Evolutionary conservation across 2,329 filamentous ascomycete species (phyloP).

Genomic region (Microcyclospora pomicola): DNA sequence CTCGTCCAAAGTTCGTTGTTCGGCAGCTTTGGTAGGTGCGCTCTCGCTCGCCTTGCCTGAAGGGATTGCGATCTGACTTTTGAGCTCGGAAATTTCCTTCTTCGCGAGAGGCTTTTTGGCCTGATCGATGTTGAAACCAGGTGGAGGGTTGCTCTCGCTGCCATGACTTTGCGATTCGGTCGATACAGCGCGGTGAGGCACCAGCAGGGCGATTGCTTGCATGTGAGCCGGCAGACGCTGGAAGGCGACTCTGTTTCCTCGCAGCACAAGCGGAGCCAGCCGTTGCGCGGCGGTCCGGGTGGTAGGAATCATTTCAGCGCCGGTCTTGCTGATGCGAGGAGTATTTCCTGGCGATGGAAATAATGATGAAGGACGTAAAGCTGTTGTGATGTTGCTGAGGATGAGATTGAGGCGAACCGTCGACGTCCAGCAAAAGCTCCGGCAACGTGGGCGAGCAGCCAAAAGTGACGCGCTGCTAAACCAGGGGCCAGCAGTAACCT

Average conservation of each 20-base stretch:
- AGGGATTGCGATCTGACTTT: slow-evolving; percentile 12
- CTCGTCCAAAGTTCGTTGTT: slow-evolving; percentile 43
- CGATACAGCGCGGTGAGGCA: slow-evolving; percentile 38
- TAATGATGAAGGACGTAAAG: too few species aligned
- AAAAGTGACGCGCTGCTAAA: too few species aligned
- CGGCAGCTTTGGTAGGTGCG: slow-evolving; percentile 34
- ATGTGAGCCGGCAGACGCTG: slow-evolving; percentile 36
- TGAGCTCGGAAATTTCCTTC: slow-evolving; percentile 25
- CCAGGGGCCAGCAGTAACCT: too few species aligned
- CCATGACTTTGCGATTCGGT: slow-evolving; percentile 38
- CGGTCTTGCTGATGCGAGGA: too few species aligned
- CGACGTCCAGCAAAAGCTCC: too few species aligned
- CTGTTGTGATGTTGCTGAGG: too few species aligned
- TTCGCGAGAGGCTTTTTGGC: slow-evolving; percentile 70
- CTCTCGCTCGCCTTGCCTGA: slow-evolving; percentile 28
- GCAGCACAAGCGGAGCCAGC: slow-evolving; percentile 34
- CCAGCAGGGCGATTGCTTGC: slow-evolving; percentile 43
- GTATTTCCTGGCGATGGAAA: too few species aligned
- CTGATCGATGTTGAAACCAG: slow-evolving; percentile 79
- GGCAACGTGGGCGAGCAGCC: too few species aligned
- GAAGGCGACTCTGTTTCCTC: slow-evolving; percentile 29
- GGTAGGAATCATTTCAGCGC: too few species aligned
- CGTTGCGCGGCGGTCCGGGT: slow-evolving; percentile 22
- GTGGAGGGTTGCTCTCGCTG: slow-evolving; percentile 47
- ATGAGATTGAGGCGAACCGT: too few species aligned